Evolutionary conservation across 345 rosid genomes (phyloP).

Genomic region (Camelina hispida): DNA sequence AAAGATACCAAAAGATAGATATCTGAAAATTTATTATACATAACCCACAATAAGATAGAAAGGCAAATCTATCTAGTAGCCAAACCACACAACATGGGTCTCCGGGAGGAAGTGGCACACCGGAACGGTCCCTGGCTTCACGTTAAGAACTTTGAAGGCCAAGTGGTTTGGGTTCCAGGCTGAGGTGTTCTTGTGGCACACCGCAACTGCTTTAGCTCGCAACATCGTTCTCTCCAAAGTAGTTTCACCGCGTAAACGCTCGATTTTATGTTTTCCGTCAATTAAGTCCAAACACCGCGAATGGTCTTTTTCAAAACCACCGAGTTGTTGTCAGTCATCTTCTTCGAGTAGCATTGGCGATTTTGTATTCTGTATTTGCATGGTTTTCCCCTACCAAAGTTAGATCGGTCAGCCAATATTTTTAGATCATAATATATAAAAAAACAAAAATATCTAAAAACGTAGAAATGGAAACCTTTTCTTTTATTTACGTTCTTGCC

Average conservation of each 20-base stretch:
- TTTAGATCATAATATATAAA: constrained; percentile 22
- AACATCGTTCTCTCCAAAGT: constrained; percentile 73
- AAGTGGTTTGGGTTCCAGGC: constrained; percentile 86
- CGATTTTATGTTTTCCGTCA: no score
- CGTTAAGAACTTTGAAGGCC: constrained; percentile 77
- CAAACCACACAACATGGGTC: constrained; percentile 71
- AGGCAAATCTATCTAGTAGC: constrained; percentile 45
- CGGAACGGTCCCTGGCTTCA: constrained; percentile 74
- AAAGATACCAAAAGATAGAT: constrained; percentile 32
- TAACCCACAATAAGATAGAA: constrained; percentile 23
- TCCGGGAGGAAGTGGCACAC: constrained; percentile 86
- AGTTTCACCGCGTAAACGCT: constrained; percentile 58
- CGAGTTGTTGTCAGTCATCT: constrained; percentile 49
- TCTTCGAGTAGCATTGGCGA: no score
- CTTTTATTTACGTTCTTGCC: no score
- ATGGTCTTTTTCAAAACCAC: no score
- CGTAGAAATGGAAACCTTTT: no score
- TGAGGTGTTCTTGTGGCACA: constrained; percentile 85
- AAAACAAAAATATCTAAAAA: no score
- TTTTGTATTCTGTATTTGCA: no score
- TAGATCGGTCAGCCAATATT: neutral
- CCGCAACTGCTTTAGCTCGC: constrained; percentile 67
- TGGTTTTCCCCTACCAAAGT: no score
- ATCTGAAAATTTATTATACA: constrained; percentile 27
- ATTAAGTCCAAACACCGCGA: no score